Conservation (phyloP, 169 alveolate genomes). For the Plasmodium inui region DNA sequence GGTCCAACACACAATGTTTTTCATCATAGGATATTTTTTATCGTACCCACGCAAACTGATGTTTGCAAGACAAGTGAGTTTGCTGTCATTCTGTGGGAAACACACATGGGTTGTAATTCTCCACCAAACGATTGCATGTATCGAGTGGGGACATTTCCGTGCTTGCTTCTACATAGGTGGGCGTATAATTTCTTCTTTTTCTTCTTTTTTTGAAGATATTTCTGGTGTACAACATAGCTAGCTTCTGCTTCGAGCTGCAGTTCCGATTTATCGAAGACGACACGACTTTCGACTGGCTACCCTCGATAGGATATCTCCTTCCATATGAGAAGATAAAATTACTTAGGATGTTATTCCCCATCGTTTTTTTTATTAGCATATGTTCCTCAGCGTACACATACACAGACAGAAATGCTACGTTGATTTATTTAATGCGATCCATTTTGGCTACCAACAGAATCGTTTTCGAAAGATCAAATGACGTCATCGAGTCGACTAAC, state of each 20-base stretch:
- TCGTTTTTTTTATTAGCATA: slow-evolving; percentile 64
- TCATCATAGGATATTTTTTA: slow-evolving; percentile 71
- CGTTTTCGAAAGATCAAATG: slow-evolving; percentile 65
- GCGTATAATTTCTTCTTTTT: neutral
- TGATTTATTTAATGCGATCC: slow-evolving; percentile 63
- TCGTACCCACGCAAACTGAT: slow-evolving; percentile 45
- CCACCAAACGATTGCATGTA: neutral
- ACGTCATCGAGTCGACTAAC: slow-evolving; percentile 50
- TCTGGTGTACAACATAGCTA: slow-evolving; percentile 71
- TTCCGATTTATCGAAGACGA: slow-evolving; percentile 75
- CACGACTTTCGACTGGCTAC: slow-evolving; percentile 74
- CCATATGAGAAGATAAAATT: slow-evolving; percentile 71
- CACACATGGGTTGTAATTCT: neutral
- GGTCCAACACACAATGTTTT: slow-evolving; percentile 74
- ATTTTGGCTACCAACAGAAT: slow-evolving; percentile 68
- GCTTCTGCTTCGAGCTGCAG: slow-evolving; percentile 68
- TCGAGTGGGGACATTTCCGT: neutral
- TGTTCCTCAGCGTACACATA: slow-evolving; percentile 54
- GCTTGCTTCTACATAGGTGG: neutral
- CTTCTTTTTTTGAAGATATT: slow-evolving; percentile 35
- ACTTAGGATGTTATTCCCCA: slow-evolving; percentile 62
- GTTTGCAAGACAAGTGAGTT: slow-evolving; percentile 63
- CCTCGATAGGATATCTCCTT: slow-evolving; percentile 52
- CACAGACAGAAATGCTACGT: slow-evolving; percentile 68
- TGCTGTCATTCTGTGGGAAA: neutral